A percentile compares a stretch with the other conserved stretches of the same genome.
These are phyloP conservation scores for Phytopythium boreale DNA, from an alignment of 352 stramenopile genomes.

Conservation along the genomic window DNA sequence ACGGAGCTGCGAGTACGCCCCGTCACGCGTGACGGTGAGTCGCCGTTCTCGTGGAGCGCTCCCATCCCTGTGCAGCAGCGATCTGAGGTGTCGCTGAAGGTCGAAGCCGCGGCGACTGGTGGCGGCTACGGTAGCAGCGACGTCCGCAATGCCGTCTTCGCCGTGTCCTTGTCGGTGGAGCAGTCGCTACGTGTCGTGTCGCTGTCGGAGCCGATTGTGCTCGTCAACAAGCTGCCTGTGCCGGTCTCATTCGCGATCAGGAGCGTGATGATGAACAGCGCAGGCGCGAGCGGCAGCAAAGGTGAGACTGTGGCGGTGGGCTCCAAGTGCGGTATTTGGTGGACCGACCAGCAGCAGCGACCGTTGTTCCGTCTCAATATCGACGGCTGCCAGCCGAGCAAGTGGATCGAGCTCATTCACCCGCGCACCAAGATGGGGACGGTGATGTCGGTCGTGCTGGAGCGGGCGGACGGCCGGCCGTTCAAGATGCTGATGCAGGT, in stretches of 20 bases:
- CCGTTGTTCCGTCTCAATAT: conserved; percentile 70
- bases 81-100: conserved; percentile 51
- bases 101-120: conserved; percentile 45
- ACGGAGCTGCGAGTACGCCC: conserved; percentile 69
- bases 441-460: conserved; percentile 59
- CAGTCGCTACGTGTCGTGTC: conserved; percentile 64
- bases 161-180: conserved; percentile 57
- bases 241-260: conserved; percentile 32
- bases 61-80: conserved; percentile 75
- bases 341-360: conserved; percentile 56
- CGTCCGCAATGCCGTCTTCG: conserved; percentile 54
- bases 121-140: conserved; percentile 11
- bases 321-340: conserved; percentile 71
- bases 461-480: conserved; percentile 42
- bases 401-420: conserved; percentile 68
- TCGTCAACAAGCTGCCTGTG: conserved; percentile 80
- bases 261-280: conserved; percentile 9
- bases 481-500: conserved; percentile 76
- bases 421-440: conserved; percentile 38
- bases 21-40: not conserved
- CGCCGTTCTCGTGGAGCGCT: conserved; percentile 61
- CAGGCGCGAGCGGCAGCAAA: conserved; percentile 25
- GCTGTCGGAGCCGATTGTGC: conserved; percentile 64
- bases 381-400: conserved; percentile 55
- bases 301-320: conserved; percentile 48